phyloP scores from a whole-genome alignment of 2,329 filamentous ascomycete genomes.

The Pyricularia grisea region DNA sequence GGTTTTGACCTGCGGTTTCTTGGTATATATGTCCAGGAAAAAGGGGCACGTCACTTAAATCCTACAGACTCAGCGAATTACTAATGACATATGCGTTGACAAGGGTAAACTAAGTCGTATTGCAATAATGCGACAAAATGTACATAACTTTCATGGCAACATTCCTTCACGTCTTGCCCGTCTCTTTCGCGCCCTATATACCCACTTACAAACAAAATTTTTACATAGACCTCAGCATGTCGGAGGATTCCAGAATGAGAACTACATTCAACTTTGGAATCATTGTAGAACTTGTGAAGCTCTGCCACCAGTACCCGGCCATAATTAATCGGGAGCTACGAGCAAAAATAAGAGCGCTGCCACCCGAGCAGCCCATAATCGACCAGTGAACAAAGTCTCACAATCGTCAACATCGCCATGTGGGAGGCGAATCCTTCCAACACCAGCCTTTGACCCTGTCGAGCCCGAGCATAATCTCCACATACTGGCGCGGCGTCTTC shows the following conservation, averaged over 20 bases:
- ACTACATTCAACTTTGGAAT: neutral
- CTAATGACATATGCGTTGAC: neutral
- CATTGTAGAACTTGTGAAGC: neutral
- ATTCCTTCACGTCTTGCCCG: neutral
- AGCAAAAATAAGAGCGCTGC: no score
- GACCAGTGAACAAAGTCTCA: neutral
- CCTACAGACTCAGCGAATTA: neutral
- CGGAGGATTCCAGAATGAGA: no score
- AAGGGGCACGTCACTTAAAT: neutral
- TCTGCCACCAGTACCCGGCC: neutral
- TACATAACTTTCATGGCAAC: neutral
- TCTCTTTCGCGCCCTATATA: no score
- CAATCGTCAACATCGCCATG: conserved; percentile 1
- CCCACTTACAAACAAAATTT: no score
- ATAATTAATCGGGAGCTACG: neutral
- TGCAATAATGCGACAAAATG: neutral
- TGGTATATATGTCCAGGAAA: neutral
- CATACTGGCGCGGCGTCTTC: conserved; percentile 1
- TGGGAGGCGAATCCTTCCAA: neutral
- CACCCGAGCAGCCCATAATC: neutral
- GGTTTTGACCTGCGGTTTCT: no score
- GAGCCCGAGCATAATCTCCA: neutral
- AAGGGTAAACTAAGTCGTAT: neutral
- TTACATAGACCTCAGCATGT: neutral
- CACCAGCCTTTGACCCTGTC: neutral